Base-by-base conservation (phyloP, 768 basidiomycete genomes). In the Royoungia palumana region DNA sequence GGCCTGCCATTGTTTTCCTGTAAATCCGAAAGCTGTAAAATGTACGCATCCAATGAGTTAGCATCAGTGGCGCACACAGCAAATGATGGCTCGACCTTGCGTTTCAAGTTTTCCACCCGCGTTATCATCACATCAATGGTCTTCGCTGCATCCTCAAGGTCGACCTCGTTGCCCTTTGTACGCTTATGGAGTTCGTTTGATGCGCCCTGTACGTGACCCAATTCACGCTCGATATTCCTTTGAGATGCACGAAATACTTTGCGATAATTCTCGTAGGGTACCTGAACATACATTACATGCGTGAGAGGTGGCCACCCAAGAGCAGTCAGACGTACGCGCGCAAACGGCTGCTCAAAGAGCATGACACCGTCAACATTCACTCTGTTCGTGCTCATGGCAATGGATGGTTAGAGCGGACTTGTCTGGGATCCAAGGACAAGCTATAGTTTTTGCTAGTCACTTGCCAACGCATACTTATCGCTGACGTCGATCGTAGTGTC, bases 231-330 rank as follows among this genome's bases (percentile, higher is more conserved):
- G 46, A 92, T 82, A 53, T 83, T 77, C 69, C 82, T 83, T 64
- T 92, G 89, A 1, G 85, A 83, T 16, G 83, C 78, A 28, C 91
- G 82, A 62, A 94, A 94, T n/a, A 85, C 77, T 69, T 87, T 89
- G 58, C 89, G 83, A 61, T 91, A 89, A 57, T 87, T 87, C 72
- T 94, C 92, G 68, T 86, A 89, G 11, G 92, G 92, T 12, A 92
- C 89, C 92, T 94, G 55, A n/a, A 34, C 25, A 40, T 35, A 40
- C 28, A 42, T 45, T 37, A 37, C 16, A 13, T 32, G n/a, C 11
- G 46, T 65, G 50, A 60, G 50, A 25, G 41, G 40, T 32, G 20
- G 19, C 22, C 44, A 40, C 22, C n/a, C 11, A 19, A 19, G 37
- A 30, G 47, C 34, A 40, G 48, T 30, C 32, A 28, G 47, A 60